Percentiles rank a stretch among this genome's conserved stretches.
Conservation (phyloP, 2,329 filamentous ascomycete genomes). For the Aureobasidium lini region DNA sequence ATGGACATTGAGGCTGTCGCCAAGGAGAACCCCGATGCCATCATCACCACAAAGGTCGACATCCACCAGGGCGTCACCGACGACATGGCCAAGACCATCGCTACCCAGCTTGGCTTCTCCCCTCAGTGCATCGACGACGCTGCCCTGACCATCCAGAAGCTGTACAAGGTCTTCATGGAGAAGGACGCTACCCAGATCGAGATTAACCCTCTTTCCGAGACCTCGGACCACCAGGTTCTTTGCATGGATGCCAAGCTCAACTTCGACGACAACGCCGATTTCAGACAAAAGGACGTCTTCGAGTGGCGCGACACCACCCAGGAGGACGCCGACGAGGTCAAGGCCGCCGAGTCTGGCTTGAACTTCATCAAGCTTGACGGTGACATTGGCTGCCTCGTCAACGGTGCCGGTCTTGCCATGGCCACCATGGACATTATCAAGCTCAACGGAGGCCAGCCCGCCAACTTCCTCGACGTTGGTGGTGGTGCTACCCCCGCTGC, state of each 20-base stretch:
- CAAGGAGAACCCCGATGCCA: conserved; percentile 94
- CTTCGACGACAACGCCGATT: conserved; percentile 98
- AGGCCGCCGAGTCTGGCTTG: conserved; percentile 83
- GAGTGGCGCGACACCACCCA: conserved; percentile 87
- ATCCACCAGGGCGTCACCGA: conserved; percentile 94
- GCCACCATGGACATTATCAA: conserved; percentile 99
- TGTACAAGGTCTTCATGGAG: conserved; percentile 98
- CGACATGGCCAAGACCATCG: conserved; percentile 84
- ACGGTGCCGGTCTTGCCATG: conserved; percentile 98
- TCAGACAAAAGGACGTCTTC: conserved; percentile 96
- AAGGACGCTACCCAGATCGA: conserved; percentile 98
- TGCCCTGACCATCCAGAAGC: conserved; percentile 94
- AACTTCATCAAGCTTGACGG: conserved; percentile 99
- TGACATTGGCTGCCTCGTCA: conserved; percentile 98
- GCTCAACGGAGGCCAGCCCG: conserved; percentile 90
- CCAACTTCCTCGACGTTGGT: conserved; percentile 98
- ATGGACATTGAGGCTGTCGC: conserved; percentile 99
- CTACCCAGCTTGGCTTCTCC: conserved; percentile 89
- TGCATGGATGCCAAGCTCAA: conserved; percentile 99
- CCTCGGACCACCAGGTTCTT: conserved; percentile 93
- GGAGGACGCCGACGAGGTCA: conserved; percentile 96
- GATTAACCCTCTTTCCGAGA: conserved; percentile 98
- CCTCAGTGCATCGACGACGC: conserved; percentile 95
- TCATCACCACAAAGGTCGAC: conserved; percentile 86
- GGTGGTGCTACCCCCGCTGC: conserved; percentile 94